A percentile compares a stretch with the other conserved stretches of the same genome.
Evolutionary conservation across 495 filamentous ascomycete species (phyloP).

Genomic region (Haplographium delicatum): DNA sequence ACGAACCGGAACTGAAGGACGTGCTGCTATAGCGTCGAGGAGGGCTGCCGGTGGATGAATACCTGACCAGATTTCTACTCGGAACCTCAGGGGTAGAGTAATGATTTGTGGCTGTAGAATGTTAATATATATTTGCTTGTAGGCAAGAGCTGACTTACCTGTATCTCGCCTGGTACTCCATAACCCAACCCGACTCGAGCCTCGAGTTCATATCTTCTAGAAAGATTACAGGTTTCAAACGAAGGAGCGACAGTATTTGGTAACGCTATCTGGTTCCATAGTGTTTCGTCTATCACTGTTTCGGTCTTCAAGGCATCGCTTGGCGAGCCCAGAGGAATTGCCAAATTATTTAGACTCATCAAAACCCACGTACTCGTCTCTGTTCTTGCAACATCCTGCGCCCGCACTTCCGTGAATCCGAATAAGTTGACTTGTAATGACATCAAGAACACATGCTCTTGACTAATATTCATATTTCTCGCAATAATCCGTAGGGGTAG

Average conservation of each 20-base stretch:
- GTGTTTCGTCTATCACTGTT: conserved; percentile 52
- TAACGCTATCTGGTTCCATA: conserved; percentile 68
- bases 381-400: conserved; percentile 61
- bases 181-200: conserved; percentile 66
- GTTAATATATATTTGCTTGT: conserved; percentile 12
- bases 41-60: conserved; percentile 76
- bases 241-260: conserved; percentile 81
- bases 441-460: conserved; percentile 62
- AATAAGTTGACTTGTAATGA: conserved; percentile 76
- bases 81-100: conserved; percentile 72
- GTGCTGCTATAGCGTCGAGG: conserved; percentile 56
- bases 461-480: conserved; percentile 61
- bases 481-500: conserved; percentile 76
- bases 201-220: conserved; percentile 75
- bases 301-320: conserved; percentile 58
- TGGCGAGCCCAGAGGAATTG: conserved; percentile 51
- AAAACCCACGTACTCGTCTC: conserved; percentile 69
- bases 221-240: conserved; percentile 87
- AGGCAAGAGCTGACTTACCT: conserved; percentile 41
- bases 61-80: conserved; percentile 81
- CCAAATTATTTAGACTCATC: conserved; percentile 59
- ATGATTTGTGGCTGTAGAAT: conserved; percentile 55
- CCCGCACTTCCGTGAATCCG: conserved; percentile 68
- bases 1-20: conserved; percentile 12
- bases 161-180: conserved; percentile 44